These are phyloP conservation scores for Botrytis cinerea DNA, from an alignment of 2,329 filamentous ascomycete genomes.

Conservation along the genomic window DNA sequence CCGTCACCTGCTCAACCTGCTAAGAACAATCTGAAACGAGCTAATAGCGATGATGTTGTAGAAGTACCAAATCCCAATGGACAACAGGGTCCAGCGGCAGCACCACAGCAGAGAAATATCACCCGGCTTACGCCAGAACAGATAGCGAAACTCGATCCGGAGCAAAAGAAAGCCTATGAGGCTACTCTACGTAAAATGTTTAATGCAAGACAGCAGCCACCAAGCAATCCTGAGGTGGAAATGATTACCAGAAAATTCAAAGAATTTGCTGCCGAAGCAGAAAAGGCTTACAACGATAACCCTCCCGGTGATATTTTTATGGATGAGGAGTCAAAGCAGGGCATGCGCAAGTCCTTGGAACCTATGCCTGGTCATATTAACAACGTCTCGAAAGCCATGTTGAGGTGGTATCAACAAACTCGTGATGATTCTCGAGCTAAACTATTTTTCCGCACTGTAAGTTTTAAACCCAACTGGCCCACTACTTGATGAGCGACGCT, in stretches of 20 bases:
- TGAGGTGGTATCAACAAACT: slow-evolving; percentile 38
- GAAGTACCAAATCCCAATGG: slow-evolving; percentile 46
- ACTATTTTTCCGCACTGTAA: slow-evolving; percentile 41
- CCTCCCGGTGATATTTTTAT: slow-evolving; percentile 38
- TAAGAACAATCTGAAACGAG: slow-evolving; percentile 47
- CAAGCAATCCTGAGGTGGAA: slow-evolving; percentile 2
- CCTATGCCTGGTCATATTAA: slow-evolving; percentile 29
- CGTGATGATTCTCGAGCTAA: slow-evolving; percentile 38
- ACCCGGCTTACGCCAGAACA: slow-evolving; percentile 39
- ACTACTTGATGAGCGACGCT: slow-evolving; percentile 35
- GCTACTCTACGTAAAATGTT: slow-evolving; percentile 23
- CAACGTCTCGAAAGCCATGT: slow-evolving; percentile 36
- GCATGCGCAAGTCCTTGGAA: slow-evolving; percentile 29
- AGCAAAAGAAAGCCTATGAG: slow-evolving; percentile 40
- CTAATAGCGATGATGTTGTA: slow-evolving; percentile 48
- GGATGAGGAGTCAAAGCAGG: slow-evolving; percentile 34
- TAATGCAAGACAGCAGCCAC: background rate
- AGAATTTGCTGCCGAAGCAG: slow-evolving; percentile 32
- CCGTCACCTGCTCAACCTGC: slow-evolving; percentile 39
- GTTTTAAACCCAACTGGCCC: slow-evolving; percentile 25
- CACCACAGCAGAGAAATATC: slow-evolving; percentile 39
- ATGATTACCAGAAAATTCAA: slow-evolving; percentile 27
- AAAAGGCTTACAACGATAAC: slow-evolving; percentile 22
- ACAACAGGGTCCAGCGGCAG: slow-evolving; percentile 29
- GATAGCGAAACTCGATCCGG: slow-evolving; percentile 37